phyloP scores from a whole-genome alignment of 345 rosid species.

The Linum usitatissimum region DNA sequence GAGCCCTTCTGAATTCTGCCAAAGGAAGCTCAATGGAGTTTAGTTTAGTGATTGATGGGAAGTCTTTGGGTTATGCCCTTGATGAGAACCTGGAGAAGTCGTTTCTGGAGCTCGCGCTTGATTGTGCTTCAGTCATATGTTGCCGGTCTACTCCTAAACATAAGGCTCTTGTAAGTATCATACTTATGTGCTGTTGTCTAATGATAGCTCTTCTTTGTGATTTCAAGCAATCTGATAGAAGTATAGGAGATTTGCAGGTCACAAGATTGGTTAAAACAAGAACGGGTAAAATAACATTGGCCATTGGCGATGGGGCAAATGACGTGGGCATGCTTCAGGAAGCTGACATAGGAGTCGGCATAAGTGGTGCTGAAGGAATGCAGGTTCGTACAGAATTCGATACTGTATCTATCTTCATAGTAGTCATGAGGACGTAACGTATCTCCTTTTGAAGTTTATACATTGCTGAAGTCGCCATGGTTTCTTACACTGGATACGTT shows the following conservation, averaged over 20 bases:
- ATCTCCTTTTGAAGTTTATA: neutral
- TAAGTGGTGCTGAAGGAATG: constrained; percentile 94
- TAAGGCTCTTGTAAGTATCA: constrained; percentile 80
- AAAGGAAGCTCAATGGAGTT: constrained; percentile 22
- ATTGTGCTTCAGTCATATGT: constrained; percentile 67
- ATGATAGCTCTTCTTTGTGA: neutral
- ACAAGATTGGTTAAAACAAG: constrained; percentile 65
- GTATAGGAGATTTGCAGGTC: constrained; percentile 50
- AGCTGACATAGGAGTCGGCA: constrained; percentile 94
- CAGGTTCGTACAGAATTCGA: constrained; percentile 38
- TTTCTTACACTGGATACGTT: constrained; percentile 1
- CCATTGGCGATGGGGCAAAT: constrained; percentile 92
- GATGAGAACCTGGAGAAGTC: constrained; percentile 29
- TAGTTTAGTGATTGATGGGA: constrained; percentile 84
- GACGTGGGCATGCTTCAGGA: constrained; percentile 97
- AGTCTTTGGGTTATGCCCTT: constrained; percentile 56
- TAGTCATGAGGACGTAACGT: neutral
- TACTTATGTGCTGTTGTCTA: neutral
- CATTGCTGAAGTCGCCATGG: too few relatives aligned
- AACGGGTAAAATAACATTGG: constrained; percentile 50
- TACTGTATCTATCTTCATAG: neutral
- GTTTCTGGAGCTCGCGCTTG: constrained; percentile 54
- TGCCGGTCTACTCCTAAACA: constrained; percentile 90
- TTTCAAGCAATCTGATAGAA: constrained; percentile 32
- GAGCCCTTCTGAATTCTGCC: constrained; percentile 19